Evolutionary conservation across 495 filamentous ascomycete species (phyloP).

Genomic region (Neurospora pannonica): DNA sequence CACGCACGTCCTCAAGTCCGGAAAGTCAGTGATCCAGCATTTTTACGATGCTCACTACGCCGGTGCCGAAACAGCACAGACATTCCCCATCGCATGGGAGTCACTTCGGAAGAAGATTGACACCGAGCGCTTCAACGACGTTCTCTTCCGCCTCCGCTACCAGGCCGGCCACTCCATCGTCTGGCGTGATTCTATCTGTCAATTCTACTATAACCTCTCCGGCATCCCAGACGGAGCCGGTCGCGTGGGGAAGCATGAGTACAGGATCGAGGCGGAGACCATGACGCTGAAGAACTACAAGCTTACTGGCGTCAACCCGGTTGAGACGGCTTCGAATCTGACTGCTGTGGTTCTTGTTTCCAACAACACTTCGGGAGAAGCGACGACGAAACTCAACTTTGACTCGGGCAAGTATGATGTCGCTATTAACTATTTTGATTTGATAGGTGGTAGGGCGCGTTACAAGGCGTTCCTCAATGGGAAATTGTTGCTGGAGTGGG

Average conservation of each 20-base stretch:
- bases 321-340: conserved; percentile 42
- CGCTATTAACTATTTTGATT: conserved; percentile 58
- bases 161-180: conserved; percentile 62
- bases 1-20: conserved; percentile 52
- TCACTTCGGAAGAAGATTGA: conserved; percentile 48
- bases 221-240: conserved; percentile 44
- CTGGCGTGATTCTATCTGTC: conserved; percentile 56
- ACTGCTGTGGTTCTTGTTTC: conserved; percentile 18
- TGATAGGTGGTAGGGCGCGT: conserved; percentile 38
- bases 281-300: conserved; percentile 51
- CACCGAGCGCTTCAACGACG: conserved; percentile 49
- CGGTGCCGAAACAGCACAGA: conserved; percentile 50
- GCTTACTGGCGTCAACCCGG: conserved; percentile 38
- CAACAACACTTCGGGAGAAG: conserved; percentile 42
- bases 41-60: conserved; percentile 65
- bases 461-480: conserved; percentile 48
- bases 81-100: conserved; percentile 45
- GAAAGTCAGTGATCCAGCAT: conserved; percentile 66
- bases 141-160: conserved; percentile 47
- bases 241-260: conserved; percentile 49
- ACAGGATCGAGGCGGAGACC: conserved; percentile 55
- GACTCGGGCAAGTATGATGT: conserved; percentile 49
- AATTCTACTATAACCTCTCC: conserved; percentile 52
- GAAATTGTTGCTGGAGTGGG: conserved; percentile 44
- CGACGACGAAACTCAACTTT: conserved; percentile 36